Evolutionary conservation across 306 rosid species (phyloP).

Genomic region (Lathyrus aphaca): DNA sequence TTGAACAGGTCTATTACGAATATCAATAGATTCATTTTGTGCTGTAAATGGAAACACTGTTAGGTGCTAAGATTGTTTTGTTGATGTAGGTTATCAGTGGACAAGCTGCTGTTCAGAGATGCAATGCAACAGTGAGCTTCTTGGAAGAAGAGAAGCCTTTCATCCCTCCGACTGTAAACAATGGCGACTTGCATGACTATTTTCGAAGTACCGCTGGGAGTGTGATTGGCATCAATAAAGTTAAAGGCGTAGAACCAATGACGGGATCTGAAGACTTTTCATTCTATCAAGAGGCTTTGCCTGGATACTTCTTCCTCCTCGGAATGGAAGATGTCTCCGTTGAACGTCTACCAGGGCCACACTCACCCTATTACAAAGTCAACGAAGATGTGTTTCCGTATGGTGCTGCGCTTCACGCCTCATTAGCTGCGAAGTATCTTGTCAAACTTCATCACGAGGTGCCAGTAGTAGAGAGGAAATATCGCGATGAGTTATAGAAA

Average conservation of each 20-base stretch:
- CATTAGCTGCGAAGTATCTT: conserved; percentile 46
- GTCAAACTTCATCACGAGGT: conserved; percentile 46
- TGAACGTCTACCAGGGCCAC: conserved; percentile 51
- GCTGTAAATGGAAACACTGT: no score
- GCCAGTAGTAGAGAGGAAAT: conserved; percentile 38
- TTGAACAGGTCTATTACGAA: no score
- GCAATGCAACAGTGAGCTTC: no score
- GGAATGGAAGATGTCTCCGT: conserved; percentile 64
- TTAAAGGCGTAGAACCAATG: conserved; percentile 55
- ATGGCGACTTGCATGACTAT: no score
- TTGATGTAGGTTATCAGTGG: no score
- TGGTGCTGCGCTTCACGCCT: conserved; percentile 75
- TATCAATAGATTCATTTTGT: no score
- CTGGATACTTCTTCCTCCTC: conserved; percentile 77
- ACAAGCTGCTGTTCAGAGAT: no score
- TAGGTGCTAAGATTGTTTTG: no score
- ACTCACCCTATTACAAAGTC: conserved; percentile 66
- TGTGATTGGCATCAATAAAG: conserved; percentile 62
- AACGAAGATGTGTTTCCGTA: conserved; percentile 81
- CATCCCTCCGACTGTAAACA: no score
- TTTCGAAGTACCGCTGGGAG: conserved; percentile 54
- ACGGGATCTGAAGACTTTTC: conserved; percentile 93
- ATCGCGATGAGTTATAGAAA: conserved; percentile 63
- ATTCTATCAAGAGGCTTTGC: conserved; percentile 73
- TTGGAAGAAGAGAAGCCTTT: no score